These are phyloP conservation scores for Chlamydomonas reinhardtii DNA, from an alignment of 163 green algal genomes.

Conservation along the genomic window DNA sequence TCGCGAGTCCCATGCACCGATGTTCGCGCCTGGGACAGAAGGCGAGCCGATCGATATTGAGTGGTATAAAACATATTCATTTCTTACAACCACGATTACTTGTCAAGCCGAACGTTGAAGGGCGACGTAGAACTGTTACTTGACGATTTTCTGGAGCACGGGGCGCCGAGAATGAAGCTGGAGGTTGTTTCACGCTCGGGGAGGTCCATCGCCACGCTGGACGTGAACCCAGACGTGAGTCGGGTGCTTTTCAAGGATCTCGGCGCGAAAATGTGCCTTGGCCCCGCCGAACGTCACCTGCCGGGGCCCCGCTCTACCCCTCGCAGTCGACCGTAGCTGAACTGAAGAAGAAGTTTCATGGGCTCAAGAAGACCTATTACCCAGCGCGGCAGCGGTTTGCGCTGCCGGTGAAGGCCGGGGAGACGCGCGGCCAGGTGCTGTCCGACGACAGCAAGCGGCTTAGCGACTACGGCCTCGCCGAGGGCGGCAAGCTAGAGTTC, in stretches of 20 bases:
- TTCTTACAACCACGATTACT: too few relatives aligned
- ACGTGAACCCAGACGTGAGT: constrained; percentile 64
- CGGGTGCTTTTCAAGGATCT: background rate
- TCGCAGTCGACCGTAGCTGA: constrained; percentile 82
- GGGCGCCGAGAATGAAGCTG: constrained; percentile 47
- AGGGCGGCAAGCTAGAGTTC: constrained; percentile 86
- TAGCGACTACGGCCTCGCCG: constrained; percentile 79
- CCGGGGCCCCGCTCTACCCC: background rate
- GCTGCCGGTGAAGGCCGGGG: constrained; percentile 73
- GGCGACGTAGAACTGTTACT: too few relatives aligned
- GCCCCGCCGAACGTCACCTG: background rate
- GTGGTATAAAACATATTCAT: too few relatives aligned
- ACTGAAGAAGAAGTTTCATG: constrained; percentile 83
- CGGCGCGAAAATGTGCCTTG: background rate
- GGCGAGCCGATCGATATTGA: too few relatives aligned
- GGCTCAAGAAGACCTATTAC: constrained; percentile 75
- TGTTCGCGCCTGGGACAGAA: too few relatives aligned
- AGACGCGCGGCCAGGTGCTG: constrained; percentile 75
- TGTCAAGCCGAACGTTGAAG: too few relatives aligned
- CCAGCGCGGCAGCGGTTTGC: constrained; percentile 86
- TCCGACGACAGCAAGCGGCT: constrained; percentile 74
- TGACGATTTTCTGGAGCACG: too few relatives aligned
- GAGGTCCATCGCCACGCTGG: constrained; percentile 51
- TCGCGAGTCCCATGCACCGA: too few relatives aligned
- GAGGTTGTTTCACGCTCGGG: constrained; percentile 58